Conservation (phyloP, 2,329 filamentous ascomycete genomes). For the Bipolaris sorokiniana region DNA sequence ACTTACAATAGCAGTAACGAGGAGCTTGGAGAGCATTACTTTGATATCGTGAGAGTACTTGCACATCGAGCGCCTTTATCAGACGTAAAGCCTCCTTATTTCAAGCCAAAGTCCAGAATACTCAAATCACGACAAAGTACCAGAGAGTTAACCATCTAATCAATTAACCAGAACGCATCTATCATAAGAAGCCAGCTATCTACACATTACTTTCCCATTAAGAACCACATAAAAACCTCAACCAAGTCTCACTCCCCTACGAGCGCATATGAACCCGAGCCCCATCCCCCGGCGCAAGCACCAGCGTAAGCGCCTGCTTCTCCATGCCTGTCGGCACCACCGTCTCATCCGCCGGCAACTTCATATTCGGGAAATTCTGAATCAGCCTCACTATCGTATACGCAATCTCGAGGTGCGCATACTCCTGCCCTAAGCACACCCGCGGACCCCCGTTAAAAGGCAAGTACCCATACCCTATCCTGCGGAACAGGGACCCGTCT, state of each 20-base stretch:
- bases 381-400: not conserved
- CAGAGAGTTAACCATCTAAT: too few relatives aligned
- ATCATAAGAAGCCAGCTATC: too few relatives aligned
- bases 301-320: not conserved
- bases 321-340: not conserved
- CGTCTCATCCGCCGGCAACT: conserved; percentile 1
- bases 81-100: too few relatives aligned
- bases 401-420: not conserved
- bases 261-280: conserved; percentile 1
- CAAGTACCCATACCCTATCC: conserved; percentile 33
- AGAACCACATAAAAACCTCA: not conserved
- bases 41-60: too few relatives aligned
- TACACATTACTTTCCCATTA: too few relatives aligned
- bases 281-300: not conserved
- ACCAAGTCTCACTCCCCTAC: not conserved
- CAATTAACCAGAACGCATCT: too few relatives aligned
- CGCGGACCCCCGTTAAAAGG: conserved; percentile 41
- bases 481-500: conserved; percentile 28
- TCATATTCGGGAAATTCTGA: not conserved
- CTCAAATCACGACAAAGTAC: too few relatives aligned
- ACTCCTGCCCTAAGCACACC: conserved; percentile 31
- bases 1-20: too few relatives aligned
- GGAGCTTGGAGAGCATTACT: too few relatives aligned
- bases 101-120: too few relatives aligned
- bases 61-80: too few relatives aligned